Evolutionary conservation across 768 basidiomycete genomes (phyloP).

Genomic region (Tephrocybe sp.): DNA sequence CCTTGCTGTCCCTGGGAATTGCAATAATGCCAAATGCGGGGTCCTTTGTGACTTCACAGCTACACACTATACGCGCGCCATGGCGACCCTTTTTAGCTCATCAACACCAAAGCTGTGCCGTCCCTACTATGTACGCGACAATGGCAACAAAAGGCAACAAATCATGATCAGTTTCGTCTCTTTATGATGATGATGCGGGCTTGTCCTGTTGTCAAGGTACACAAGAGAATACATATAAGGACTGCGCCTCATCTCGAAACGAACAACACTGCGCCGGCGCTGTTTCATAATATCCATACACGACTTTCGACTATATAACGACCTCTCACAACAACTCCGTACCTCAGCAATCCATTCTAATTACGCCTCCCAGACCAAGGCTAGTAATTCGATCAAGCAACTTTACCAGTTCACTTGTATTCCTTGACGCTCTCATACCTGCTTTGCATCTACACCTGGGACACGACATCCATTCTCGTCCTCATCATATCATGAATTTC

Average conservation of each 20-base stretch:
- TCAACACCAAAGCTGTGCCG: neutral
- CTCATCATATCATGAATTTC: neutral
- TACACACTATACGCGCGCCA: too few species aligned
- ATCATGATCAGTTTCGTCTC: neutral
- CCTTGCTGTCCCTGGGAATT: too few species aligned
- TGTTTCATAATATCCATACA: slow-evolving; percentile 4
- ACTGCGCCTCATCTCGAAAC: neutral
- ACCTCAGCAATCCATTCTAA: neutral
- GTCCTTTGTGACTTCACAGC: too few species aligned
- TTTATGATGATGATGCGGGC: neutral
- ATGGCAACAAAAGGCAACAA: too few species aligned
- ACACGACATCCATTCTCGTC: neutral
- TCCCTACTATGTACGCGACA: too few species aligned
- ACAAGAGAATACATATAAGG: neutral
- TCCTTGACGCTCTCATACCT: neutral
- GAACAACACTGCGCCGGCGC: slow-evolving; percentile 9
- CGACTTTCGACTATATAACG: slow-evolving; percentile 7
- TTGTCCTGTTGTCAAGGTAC: neutral
- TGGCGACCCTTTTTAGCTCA: too few species aligned
- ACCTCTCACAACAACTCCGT: slow-evolving; percentile 1
- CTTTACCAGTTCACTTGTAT: neutral
- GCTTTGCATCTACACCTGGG: too few species aligned
- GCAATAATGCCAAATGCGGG: too few species aligned
- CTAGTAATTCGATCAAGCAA: neutral
- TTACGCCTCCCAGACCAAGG: neutral